Evolutionary conservation across 2,329 filamentous ascomycete species (phyloP).

Genomic region (Sclerotinia nivalis): DNA sequence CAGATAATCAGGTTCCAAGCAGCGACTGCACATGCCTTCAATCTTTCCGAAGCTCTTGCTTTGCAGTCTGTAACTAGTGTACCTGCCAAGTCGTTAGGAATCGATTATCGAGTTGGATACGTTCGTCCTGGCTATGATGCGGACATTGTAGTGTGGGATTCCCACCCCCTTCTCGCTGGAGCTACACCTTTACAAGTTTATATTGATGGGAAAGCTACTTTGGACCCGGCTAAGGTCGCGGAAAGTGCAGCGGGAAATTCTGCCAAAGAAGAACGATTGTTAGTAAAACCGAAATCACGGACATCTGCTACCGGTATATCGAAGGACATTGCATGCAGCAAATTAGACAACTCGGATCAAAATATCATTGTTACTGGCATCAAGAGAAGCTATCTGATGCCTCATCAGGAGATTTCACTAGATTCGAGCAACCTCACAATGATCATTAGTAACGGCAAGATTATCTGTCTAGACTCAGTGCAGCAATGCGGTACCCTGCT

Average conservation of each 20-base stretch:
- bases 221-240: slow-evolving; percentile 42
- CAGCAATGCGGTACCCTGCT: slow-evolving; percentile 40
- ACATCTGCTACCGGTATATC: slow-evolving; percentile 27
- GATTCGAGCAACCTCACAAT: slow-evolving; percentile 41
- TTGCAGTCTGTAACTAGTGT: slow-evolving; percentile 49
- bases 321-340: slow-evolving; percentile 25
- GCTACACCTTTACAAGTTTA: slow-evolving; percentile 51
- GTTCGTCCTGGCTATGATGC: slow-evolving; percentile 50
- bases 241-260: slow-evolving; percentile 34
- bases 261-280: background rate
- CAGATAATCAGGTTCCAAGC: slow-evolving; percentile 42
- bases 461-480: slow-evolving; percentile 44
- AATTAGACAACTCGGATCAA: slow-evolving; percentile 19
- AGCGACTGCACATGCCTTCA: slow-evolving; percentile 47
- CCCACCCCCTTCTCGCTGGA: slow-evolving; percentile 49
- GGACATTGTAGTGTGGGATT: slow-evolving; percentile 53
- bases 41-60: slow-evolving; percentile 45
- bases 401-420: slow-evolving; percentile 25
- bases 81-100: slow-evolving; percentile 47
- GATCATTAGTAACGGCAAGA: slow-evolving; percentile 45
- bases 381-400: slow-evolving; percentile 42
- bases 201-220: slow-evolving; percentile 47
- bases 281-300: slow-evolving; percentile 26
- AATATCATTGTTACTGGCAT: slow-evolving; percentile 46
- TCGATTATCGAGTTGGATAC: slow-evolving; percentile 49